These are phyloP conservation scores for Suillus lakei DNA, from an alignment of 768 basidiomycete genomes.

Conservation along the genomic window DNA sequence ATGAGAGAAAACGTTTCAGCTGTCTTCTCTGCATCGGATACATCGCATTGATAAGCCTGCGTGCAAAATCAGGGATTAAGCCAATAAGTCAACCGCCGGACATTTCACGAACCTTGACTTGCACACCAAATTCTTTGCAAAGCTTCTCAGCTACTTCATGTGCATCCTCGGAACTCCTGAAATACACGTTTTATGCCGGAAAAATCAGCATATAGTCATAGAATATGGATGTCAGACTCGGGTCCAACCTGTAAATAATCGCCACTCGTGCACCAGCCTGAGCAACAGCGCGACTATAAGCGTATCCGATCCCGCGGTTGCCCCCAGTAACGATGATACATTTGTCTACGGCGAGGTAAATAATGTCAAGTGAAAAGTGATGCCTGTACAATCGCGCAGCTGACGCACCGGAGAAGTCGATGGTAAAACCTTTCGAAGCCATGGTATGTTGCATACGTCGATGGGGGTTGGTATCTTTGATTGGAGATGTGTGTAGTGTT, in stretches of 20 bases:
- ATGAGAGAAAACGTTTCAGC: conserved; percentile 52
- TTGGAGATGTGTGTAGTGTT: neutral
- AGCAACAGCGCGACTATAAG: conserved; percentile 57
- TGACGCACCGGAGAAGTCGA: conserved; percentile 1
- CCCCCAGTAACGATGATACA: conserved; percentile 66
- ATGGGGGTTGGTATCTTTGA: neutral
- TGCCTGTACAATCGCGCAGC: neutral
- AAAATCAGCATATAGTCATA: neutral
- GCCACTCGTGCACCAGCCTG: conserved; percentile 62
- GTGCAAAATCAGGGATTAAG: neutral
- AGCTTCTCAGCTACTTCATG: conserved; percentile 52
- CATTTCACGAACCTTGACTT: conserved; percentile 37
- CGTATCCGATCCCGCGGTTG: conserved; percentile 64
- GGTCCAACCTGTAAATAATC: conserved; percentile 57
- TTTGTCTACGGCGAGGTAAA: conserved; percentile 38
- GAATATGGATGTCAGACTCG: neutral
- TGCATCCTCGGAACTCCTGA: conserved; percentile 53
- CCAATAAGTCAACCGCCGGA: neutral
- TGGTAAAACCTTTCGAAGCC: neutral
- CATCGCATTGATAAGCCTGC: conserved; percentile 69
- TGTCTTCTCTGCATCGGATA: conserved; percentile 51
- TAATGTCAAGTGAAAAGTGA: neutral
- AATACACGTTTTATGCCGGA: neutral
- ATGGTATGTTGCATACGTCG: neutral
- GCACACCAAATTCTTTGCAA: conserved; percentile 50